These are phyloP conservation scores for Aureobasidium pullulans DNA, from an alignment of 2,329 filamentous ascomycete species.

Conservation along the genomic window DNA sequence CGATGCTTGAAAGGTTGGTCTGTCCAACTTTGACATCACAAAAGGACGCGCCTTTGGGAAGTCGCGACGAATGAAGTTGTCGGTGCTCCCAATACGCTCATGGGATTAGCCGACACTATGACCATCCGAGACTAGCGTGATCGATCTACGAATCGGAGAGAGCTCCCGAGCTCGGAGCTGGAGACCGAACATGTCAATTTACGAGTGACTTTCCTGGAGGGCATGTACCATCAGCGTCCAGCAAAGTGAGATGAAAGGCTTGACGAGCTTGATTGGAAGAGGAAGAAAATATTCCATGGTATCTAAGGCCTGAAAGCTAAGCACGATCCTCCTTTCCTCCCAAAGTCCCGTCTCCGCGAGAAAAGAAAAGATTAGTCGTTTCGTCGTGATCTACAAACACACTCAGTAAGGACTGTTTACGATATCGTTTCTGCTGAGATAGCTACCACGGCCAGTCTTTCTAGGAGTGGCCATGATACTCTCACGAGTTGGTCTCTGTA, in stretches of 20 bases:
- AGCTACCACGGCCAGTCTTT: conserved; percentile 47
- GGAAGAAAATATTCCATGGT: not conserved
- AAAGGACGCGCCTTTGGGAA: not conserved
- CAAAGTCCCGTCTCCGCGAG: not conserved
- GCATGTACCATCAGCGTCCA: not conserved
- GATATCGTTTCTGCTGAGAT: conserved; percentile 72
- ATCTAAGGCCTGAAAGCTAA: not conserved
- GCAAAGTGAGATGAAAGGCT: not conserved
- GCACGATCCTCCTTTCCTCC: not conserved
- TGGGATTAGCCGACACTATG: not conserved
- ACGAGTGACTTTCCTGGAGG: no score
- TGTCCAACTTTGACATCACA: not conserved
- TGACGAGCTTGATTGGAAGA: not conserved
- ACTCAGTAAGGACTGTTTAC: conserved; percentile 62
- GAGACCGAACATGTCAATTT: not conserved
- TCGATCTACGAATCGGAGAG: not conserved
- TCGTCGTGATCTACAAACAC: conserved; percentile 2
- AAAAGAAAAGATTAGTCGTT: conserved; percentile 3
- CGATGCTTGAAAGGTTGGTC: no score
- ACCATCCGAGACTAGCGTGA: not conserved
- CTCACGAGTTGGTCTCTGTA: conserved; percentile 84
- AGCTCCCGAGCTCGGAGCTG: not conserved
- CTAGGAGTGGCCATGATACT: conserved; percentile 61
- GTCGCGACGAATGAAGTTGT: not conserved
- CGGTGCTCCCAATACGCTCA: not conserved